Evolutionary conservation across 352 stramenopile genomes (phyloP), one percentile per base, ranked within the genome.

Genomic region (Pythium vanterpoolii): DNA sequence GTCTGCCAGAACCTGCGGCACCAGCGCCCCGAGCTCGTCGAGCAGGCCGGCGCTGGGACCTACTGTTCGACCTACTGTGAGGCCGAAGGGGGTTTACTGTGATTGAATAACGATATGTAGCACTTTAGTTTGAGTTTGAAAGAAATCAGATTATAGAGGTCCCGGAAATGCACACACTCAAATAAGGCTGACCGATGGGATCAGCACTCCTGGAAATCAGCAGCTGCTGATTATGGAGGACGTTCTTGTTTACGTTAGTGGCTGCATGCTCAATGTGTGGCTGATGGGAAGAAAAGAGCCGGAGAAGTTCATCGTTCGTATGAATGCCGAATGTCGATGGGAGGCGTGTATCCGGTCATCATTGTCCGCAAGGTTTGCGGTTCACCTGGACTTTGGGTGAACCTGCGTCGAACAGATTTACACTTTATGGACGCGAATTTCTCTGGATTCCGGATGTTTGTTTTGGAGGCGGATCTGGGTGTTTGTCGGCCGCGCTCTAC

Each of bases 1-100:
- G 33, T 71, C 14, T 71, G 63, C 52, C 44, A 60, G 38, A 59
- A 66, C 21, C 47, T 71, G 23, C 57, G 55, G 49, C 55, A 63
- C 39, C 61, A 56, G 21, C 44, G 47, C 23, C 60, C 60, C 9
- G 52, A 68, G 19, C 30, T 66, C 44, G 50, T 66, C 10, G 50
- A 61, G 44, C 43, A 61, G 34, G 59, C 43, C 33, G 46, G 56
- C 44, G 45, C 34, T 11, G 48, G 58, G 4, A 39, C 45, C 39
- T 55, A 58, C 38, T 16, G 4, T 27, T 2, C 18, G n/a, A 18
- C n/a, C 38, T 44, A 14, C 11, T 45, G 19, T 18, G 7, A n/a
- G n/a, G n/a, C n/a, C n/a, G n/a, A n/a, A n/a, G n/a, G n/a, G n/a
- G n/a, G n/a, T n/a, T n/a, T n/a, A n/a, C n/a, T n/a, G n/a, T n/a